phyloP scores from a whole-genome alignment of 2,329 filamentous ascomycete genomes.

The Alternaria arborescens region DNA sequence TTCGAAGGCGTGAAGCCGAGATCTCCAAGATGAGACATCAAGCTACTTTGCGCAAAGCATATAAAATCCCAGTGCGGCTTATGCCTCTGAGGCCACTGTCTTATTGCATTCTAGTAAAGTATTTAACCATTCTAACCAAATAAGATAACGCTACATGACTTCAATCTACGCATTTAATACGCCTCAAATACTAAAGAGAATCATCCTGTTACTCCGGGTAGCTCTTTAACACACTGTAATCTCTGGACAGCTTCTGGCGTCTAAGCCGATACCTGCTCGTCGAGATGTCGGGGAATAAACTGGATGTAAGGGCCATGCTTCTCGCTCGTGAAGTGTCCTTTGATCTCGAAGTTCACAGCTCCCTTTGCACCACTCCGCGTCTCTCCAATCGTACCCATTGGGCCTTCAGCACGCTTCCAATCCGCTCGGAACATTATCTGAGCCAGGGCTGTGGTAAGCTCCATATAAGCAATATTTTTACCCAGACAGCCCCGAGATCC shows the following conservation, averaged over 20 bases:
- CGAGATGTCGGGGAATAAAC: not conserved
- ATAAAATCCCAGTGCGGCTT: not conserved
- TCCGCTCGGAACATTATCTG: constrained; percentile 7
- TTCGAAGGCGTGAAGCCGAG: not conserved
- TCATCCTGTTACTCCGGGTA: not conserved
- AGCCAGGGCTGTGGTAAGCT: constrained; percentile 4
- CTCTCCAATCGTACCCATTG: not conserved
- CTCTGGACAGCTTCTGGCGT: not conserved
- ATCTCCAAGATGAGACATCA: not conserved
- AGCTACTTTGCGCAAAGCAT: not conserved
- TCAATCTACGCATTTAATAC: not conserved
- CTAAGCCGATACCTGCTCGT: not conserved
- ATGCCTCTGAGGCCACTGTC: not conserved
- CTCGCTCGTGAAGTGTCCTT: constrained; percentile 3
- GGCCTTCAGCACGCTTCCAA: constrained; percentile 5
- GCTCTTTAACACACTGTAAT: not conserved
- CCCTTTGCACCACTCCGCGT: not conserved
- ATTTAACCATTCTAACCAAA: not conserved
- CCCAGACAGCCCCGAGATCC: constrained; percentile 10
- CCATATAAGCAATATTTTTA: constrained; percentile 13
- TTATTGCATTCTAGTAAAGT: not conserved
- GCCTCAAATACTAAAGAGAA: not conserved
- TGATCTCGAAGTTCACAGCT: constrained; percentile 2
- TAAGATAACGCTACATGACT: not conserved
- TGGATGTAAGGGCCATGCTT: constrained; percentile 5